Evolutionary conservation across 805 yeast genomes (phyloP), one percentile per base, ranked within the genome.

Genomic region (Yamadazyma scolyti): DNA sequence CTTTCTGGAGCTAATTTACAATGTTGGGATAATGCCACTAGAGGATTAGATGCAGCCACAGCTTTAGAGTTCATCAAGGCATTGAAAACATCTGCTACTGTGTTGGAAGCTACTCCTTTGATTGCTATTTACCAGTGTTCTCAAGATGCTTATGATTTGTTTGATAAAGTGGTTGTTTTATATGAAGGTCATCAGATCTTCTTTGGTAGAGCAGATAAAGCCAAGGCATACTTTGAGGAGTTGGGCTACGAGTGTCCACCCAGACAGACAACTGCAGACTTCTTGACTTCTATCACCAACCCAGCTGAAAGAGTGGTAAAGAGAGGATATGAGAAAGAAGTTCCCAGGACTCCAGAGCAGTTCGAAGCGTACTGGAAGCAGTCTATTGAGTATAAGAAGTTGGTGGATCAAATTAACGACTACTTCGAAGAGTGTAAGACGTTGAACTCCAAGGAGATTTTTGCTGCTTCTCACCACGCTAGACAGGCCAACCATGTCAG

Each of bases 21-120:
- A 43, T 58, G 71, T 42, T 71, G 75, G 76, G 76, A 84, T 61
- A 84, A 84, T 49, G 81, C 90, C 6, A 84, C 95, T 4, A 74
- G 93, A 63, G 95, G 94, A 44, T 67, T 84, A 38, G 95, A 84
- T 58, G 73, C 93, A 4, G 81, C 90, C 10, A 83, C 93, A 22
- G 94, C 95, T 3, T 65, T 82, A 42, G 88, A 82, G 49, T 83
- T 76, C 47, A 67, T 81, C 25, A 64, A 75, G 36, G 79, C 85
- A n/a, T 65, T 84, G 40, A 76, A 82, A 46, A 70, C 77, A 2
- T 58, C 73, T 13, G 79, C 86, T 5, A 58, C 68, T 20, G 55
- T 75, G 20, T 46, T 64, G 25, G 65, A 67, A 11, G 63, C 68
- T n/a, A 65, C 82, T 6, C 74, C 80, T 6, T 51, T 77, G 33